phyloP scores from a whole-genome alignment of 2,329 filamentous ascomycete species.

The Aspergillus alliaceus region DNA sequence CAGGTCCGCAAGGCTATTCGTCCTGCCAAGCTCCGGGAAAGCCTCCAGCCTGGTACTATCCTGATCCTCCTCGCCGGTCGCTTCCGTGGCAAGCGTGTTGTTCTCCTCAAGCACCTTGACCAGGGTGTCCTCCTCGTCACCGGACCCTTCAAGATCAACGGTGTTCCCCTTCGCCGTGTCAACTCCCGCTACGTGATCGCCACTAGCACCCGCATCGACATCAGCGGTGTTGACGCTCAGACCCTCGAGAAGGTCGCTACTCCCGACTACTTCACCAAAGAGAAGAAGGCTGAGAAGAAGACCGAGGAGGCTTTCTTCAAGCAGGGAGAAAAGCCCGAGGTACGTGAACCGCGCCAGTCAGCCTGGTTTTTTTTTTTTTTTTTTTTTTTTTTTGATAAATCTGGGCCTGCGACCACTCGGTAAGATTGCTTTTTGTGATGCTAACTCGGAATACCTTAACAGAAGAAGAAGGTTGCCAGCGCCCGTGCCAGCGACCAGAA shows the following conservation, averaged over 20 bases:
- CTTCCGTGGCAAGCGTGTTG: conserved; percentile 99
- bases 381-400: not conserved
- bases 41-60: conserved; percentile 90
- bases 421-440: not conserved
- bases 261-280: conserved; percentile 92
- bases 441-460: conserved; percentile 30
- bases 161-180: conserved; percentile 86
- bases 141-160: conserved; percentile 99
- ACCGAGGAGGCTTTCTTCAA: conserved; percentile 99
- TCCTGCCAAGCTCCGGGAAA: conserved; percentile 80
- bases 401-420: not conserved
- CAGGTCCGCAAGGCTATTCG: conserved; percentile 94
- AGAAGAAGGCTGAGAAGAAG: conserved; percentile 90
- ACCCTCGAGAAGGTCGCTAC: conserved; percentile 80
- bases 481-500: conserved; percentile 96
- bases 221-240: conserved; percentile 74
- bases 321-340: conserved; percentile 97
- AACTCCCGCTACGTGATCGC: conserved; percentile 53
- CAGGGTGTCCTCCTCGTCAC: conserved; percentile 99
- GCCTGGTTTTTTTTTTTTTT: not conserved
- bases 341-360: conserved; percentile 50
- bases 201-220: conserved; percentile 52
- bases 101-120: conserved; percentile 96
- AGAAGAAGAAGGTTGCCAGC: conserved; percentile 97
- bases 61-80: conserved; percentile 99